A percentile compares a stretch with the other conserved stretches of the same genome.
These are phyloP conservation scores for Aphanoascus verrucosus DNA, from an alignment of 2,329 filamentous ascomycete species.

Conservation along the genomic window DNA sequence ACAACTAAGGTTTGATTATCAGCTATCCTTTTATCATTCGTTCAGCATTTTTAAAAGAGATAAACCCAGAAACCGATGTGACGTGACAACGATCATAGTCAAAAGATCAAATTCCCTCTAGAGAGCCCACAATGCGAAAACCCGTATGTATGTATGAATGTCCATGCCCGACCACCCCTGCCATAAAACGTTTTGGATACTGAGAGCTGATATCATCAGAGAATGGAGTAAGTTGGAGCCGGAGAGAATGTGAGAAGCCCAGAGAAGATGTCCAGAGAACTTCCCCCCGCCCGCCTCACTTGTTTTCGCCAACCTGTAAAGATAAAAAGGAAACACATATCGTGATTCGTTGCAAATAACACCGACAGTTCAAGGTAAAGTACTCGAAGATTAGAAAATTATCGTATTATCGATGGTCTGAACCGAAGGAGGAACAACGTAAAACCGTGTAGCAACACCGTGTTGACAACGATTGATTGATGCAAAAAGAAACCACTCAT, in stretches of 20 bases:
- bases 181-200: no score
- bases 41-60: background rate
- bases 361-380: no score
- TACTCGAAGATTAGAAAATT: no score
- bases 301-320: no score
- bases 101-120: background rate
- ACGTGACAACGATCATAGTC: background rate
- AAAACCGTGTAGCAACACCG: background rate
- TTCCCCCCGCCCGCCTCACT: background rate
- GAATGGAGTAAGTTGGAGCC: no score
- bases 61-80: background rate
- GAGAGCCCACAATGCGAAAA: background rate
- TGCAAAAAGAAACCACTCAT: slow-evolving; percentile 19
- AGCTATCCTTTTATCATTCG: background rate
- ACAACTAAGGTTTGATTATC: background rate
- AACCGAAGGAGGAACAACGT: background rate
- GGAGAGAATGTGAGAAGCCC: no score
- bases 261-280: background rate
- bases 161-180: no score
- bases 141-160: background rate
- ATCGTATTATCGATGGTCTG: background rate
- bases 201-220: no score
- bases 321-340: no score
- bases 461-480: background rate
- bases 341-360: no score